Conservation (phyloP, 805 yeast genomes). For the Ogataea ganodermae region DNA sequence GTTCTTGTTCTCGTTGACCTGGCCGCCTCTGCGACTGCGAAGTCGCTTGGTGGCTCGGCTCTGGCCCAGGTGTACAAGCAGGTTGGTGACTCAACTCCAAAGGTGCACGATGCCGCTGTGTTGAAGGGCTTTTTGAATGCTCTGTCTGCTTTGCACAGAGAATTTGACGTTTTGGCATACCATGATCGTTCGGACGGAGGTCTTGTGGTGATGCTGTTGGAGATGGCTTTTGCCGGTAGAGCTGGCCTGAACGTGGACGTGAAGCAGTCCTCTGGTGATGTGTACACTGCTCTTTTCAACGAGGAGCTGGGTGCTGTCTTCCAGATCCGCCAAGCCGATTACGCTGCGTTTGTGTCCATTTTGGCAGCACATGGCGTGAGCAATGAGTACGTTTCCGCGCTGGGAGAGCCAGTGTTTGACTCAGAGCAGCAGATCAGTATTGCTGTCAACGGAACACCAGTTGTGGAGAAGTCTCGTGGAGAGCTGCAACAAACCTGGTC, state of each 20-base stretch:
- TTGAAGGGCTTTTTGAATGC: conserved; percentile 73
- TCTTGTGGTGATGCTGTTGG: conserved; percentile 75
- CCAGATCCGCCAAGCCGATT: conserved; percentile 67
- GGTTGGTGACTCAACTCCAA: conserved; percentile 81
- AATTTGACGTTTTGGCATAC: conserved; percentile 73
- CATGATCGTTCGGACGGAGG: conserved; percentile 99
- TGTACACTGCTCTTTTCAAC: conserved; percentile 67
- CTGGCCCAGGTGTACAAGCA: conserved; percentile 90
- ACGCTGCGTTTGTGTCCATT: conserved; percentile 53
- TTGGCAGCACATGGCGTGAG: conserved; percentile 63
- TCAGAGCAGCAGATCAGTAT: conserved; percentile 49
- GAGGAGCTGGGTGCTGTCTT: conserved; percentile 97
- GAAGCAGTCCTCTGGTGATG: conserved; percentile 37
- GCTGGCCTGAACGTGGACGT: conserved; percentile 69
- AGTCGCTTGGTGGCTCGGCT: conserved; percentile 89
- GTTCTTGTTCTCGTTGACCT: conserved; percentile 80
- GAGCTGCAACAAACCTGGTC: conserved; percentile 82
- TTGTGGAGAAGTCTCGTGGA: conserved; percentile 62
- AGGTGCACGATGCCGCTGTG: conserved; percentile 65
- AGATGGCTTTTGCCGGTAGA: conserved; percentile 97
- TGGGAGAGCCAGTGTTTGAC: conserved; percentile 69
- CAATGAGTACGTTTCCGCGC: conserved; percentile 50
- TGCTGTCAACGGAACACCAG: conserved; percentile 44
- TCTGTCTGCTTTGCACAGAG: conserved; percentile 68
- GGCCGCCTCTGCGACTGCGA: conserved; percentile 47